Evolutionary conservation across 192 early-diverging fungal genomes (phyloP), one percentile per base, ranked within the genome.

Genomic region (Entomortierella beljakovae): DNA sequence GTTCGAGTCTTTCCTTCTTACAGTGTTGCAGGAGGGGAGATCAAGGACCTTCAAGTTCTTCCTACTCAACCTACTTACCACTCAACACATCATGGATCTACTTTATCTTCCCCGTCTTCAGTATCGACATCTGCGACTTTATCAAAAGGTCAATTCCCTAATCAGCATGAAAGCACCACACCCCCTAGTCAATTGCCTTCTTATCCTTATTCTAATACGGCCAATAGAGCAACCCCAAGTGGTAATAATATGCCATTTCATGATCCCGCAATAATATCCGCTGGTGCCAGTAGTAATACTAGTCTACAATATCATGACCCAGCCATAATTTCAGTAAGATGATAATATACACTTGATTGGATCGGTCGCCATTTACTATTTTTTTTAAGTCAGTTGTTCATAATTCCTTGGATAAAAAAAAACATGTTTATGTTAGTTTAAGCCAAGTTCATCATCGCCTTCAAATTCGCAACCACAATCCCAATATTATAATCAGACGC

Each of bases 221-320:
- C 38, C 20, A 38, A 54, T 28, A 8, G 9, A 18, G 31, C 22
- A 5, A 22, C 61, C 28, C 23, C 23, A n/a, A 56, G 64, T 22
- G 20, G 34, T 20, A 29, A 16, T 54, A 48, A 37, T 40, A 54
- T 84, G 83, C 74, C 73, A 9, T 79, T 68, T 65, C 58, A 79
- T 18, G 89, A 90, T 68, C 89, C 89, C 0, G 89, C 89, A 16
- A 90, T 90, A 62, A 71, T 89, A 28, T 81, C 89, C 71, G 85
- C 87, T 52, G 35, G 79, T 31, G 48, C 26, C 9, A 34, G 26
- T 68, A 57, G 51, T 50, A 28, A 13, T 66, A 50, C n/a, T n/a
- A n/a, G 60, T 40, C 26, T 83, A 72, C 66, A 61, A 26, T 74
- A 71, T 74, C 57, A 77, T 16, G 89, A 90, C 72, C 89, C 89